phyloP scores from a whole-genome alignment of 23 red algal species.

The Gracilaria vermiculophylla region DNA sequence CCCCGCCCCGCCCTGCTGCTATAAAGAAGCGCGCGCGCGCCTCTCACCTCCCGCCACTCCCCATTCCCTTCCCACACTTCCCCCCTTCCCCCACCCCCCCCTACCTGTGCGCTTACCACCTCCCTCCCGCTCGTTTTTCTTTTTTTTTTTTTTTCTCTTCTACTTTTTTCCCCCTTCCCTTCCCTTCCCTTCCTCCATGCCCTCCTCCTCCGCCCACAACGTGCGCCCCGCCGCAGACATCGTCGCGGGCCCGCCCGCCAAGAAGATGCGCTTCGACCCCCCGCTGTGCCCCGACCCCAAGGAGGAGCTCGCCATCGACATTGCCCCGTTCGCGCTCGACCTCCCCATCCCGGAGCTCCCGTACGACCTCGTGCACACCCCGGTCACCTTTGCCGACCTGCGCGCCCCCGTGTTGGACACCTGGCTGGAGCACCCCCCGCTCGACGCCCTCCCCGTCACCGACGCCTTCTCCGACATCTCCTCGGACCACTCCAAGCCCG shows the following conservation, averaged over 20 bases:
- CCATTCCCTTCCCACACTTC: too few relatives aligned
- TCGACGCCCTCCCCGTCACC: neutral
- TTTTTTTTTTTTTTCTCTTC: too few relatives aligned
- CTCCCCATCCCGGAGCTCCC: neutral
- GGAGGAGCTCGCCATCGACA: slow-evolving; percentile 7
- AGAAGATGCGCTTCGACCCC: neutral
- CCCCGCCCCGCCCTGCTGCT: too few relatives aligned
- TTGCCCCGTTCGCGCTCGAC: neutral
- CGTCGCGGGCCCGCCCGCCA: neutral
- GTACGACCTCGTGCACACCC: neutral
- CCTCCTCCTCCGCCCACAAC: neutral
- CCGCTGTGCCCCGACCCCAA: neutral
- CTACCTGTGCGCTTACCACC: neutral
- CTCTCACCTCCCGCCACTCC: too few relatives aligned
- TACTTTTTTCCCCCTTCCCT: neutral
- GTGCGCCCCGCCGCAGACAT: neutral
- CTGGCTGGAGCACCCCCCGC: neutral
- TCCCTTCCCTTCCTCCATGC: neutral
- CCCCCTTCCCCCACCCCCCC: too few relatives aligned
- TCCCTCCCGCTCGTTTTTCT: neutral
- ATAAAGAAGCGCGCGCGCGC: too few relatives aligned
- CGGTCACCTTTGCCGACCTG: neutral
- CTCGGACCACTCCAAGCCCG: neutral
- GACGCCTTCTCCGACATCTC: slow-evolving; percentile 20
- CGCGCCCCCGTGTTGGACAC: neutral